phyloP scores from a whole-genome alignment of 345 rosid species.

The Salix dunnii region DNA sequence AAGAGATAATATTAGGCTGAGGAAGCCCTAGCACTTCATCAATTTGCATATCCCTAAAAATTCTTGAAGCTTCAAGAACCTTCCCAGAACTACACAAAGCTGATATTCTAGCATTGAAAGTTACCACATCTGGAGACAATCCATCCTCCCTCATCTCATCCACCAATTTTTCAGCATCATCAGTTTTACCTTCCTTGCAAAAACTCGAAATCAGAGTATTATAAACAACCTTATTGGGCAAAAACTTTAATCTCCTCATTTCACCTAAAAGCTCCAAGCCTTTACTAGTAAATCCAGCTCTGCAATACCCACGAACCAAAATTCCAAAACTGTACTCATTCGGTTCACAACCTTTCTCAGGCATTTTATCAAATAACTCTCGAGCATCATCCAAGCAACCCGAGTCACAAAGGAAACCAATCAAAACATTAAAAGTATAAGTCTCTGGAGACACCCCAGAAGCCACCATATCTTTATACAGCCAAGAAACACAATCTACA shows the following conservation, averaged over 20 bases:
- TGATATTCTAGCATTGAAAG: constrained; percentile 83
- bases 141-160: constrained; percentile 78
- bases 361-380: constrained; percentile 80
- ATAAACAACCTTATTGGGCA: constrained; percentile 66
- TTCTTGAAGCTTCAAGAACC: constrained; percentile 78
- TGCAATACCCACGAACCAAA: constrained; percentile 85
- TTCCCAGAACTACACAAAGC: constrained; percentile 73
- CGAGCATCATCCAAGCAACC: constrained; percentile 67
- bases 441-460: constrained; percentile 65
- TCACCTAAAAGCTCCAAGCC: constrained; percentile 60
- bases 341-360: constrained; percentile 66
- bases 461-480: constrained; percentile 68
- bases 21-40: constrained; percentile 81
- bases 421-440: constrained; percentile 77
- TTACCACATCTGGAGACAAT: constrained; percentile 69
- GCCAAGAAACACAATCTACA: constrained; percentile 57
- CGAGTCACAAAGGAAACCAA: constrained; percentile 55
- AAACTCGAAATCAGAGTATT: constrained; percentile 74
- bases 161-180: constrained; percentile 75
- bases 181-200: constrained; percentile 73
- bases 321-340: constrained; percentile 81
- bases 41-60: constrained; percentile 85
- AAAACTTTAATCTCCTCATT: constrained; percentile 48
- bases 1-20: constrained; percentile 62
- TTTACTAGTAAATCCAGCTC: constrained; percentile 46